phyloP scores from a whole-genome alignment of 768 basidiomycete species.

The Naganishia friedmannii region DNA sequence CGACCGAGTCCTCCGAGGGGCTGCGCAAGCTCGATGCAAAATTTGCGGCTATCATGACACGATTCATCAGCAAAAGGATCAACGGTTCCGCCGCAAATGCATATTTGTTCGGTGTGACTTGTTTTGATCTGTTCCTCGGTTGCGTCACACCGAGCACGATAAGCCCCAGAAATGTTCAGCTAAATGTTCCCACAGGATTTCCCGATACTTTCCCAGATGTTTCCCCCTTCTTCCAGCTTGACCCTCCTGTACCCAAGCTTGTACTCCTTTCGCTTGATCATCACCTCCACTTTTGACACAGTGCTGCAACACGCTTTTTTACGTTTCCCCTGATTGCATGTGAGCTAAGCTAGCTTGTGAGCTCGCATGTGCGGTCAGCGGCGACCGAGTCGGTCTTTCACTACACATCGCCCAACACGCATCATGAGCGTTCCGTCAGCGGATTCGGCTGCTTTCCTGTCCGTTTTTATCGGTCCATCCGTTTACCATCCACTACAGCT shows the following conservation, averaged over 20 bases:
- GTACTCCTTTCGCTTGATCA: neutral
- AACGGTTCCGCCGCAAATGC: constrained; percentile 11
- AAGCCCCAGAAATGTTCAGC: no score
- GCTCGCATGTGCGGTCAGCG: no score
- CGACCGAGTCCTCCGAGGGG: neutral
- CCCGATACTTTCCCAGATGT: no score
- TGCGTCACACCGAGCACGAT: neutral
- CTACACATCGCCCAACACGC: no score
- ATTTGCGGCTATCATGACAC: neutral
- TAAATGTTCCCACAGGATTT: neutral
- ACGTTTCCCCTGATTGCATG: no score
- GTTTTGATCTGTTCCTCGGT: constrained; percentile 10
- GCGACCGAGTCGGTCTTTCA: no score
- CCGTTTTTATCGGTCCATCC: no score
- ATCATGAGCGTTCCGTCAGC: neutral
- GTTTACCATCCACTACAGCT: no score
- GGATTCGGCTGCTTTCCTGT: neutral
- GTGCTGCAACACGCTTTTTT: no score
- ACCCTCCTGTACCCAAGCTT: neutral
- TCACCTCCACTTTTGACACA: neutral
- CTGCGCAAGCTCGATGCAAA: constrained; percentile 14
- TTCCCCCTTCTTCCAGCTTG: neutral
- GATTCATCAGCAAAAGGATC: constrained; percentile 18
- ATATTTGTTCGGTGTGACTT: neutral
- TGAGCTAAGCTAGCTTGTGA: no score